Evolutionary conservation across 2,329 filamentous ascomycete genomes (phyloP).

Genomic region (Fusarium albosuccineum): DNA sequence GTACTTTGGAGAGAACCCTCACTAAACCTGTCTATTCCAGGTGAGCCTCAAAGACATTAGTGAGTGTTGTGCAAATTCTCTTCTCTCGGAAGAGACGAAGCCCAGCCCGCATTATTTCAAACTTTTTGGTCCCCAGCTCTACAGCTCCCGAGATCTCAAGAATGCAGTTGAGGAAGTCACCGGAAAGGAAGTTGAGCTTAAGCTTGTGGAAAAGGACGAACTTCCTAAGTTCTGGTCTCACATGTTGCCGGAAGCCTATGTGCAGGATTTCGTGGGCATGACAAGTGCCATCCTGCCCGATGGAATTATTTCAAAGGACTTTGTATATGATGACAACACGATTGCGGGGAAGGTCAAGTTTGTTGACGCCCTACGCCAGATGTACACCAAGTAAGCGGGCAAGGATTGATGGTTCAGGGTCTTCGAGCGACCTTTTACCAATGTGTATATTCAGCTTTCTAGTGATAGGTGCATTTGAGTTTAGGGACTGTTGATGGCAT

Average conservation of each 20-base stretch:
- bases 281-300: conserved; percentile 40
- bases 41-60: conserved; percentile 49
- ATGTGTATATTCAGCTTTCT: neutral
- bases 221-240: conserved; percentile 44
- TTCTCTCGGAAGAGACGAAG: conserved; percentile 29
- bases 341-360: conserved; percentile 45
- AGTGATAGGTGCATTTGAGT: too few relatives aligned
- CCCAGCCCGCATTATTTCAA: conserved; percentile 38
- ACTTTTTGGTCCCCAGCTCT: conserved; percentile 47
- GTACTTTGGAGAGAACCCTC: neutral
- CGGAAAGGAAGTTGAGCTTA: conserved; percentile 43
- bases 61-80: conserved; percentile 40
- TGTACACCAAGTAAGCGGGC: conserved; percentile 15
- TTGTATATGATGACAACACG: conserved; percentile 41
- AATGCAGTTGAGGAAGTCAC: conserved; percentile 45
- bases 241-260: conserved; percentile 38
- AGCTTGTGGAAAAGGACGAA: conserved; percentile 38
- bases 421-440: neutral
- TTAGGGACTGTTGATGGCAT: too few relatives aligned
- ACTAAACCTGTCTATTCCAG: conserved; percentile 25
- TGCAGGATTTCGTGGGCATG: conserved; percentile 48
- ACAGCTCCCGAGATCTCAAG: conserved; percentile 48
- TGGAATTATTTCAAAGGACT: conserved; percentile 44
- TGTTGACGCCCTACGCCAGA: conserved; percentile 38
- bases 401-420: neutral